Evolutionary conservation across 768 basidiomycete genomes (phyloP), one percentile per base, ranked within the genome.

Genomic region (Mycena indigotica): DNA sequence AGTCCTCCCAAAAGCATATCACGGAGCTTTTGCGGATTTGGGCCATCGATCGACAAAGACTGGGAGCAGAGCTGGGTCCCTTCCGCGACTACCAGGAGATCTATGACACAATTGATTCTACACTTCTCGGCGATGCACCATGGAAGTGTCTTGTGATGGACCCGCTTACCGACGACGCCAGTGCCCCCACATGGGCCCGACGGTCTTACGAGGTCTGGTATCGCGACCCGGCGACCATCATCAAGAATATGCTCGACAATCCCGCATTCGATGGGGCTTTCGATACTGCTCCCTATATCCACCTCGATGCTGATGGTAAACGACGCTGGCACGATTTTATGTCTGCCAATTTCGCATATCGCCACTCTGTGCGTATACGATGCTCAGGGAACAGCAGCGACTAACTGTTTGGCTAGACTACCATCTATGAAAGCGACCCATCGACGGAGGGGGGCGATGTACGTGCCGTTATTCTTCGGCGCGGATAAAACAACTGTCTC

Each of bases 331-430:
- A 30, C 3, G 66, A 79, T 63, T 61, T 80, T 17, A 77, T 79
- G 73, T 77, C 75, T 0, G 78, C 73, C 3, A 65, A 75, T 28
- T 79, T 69, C 64, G 73, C 73, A 3, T 80, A 75, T 75, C 52
- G 64, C 5, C 76, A 81, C 48, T 72, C 70, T 12, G 73, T 72
- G 32, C 4, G 64, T 65, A 29, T 21, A 45, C 55, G 38, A 21
- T 40, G 38, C 15, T 4, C 35, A 25, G 17, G 17, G 8, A 35
- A 4, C 13, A 13, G 8, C 41, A 5, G 41, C 28, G 41, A 29
- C 51, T 50, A 15, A 50, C n/a, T 23, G 46, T 6, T 24, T 12
- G 15, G 28, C 56, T 32, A 55, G 55, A 35, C 32, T 32, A 25
- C 26, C 17, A 62, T 62, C 4, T 57, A 54, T 23, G 38, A 45